Conservation (phyloP, 176 grass and related monocot genomes). For the Thalia dealbata region DNA sequence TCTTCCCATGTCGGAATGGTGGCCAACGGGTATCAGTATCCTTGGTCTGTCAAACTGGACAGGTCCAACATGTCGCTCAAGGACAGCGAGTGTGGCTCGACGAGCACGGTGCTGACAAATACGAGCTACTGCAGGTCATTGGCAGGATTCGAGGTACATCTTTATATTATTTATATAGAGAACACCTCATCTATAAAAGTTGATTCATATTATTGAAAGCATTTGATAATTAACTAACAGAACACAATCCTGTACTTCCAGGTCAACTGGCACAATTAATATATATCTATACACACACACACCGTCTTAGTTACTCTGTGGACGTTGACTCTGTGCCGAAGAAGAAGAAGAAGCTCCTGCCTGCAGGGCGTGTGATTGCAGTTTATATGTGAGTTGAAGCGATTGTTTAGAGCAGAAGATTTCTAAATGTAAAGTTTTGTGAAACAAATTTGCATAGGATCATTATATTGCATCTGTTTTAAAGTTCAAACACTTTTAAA, state of each 20-base stretch:
- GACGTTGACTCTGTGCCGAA: background rate
- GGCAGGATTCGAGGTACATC: conserved; percentile 42
- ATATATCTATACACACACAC: no score
- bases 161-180: no score
- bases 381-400: background rate
- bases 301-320: background rate
- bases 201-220: background rate
- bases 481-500: no score
- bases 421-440: background rate
- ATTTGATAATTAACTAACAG: background rate
- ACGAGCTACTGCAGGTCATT: conserved; percentile 44
- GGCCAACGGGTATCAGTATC: conserved; percentile 17
- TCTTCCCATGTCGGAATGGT: conserved; percentile 35
- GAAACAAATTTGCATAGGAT: no score
- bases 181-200: background rate
- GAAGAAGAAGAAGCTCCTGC: background rate
- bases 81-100: conserved; percentile 49
- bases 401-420: background rate
- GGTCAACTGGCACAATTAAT: background rate
- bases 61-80: conserved; percentile 47
- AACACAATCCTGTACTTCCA: background rate
- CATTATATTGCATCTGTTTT: no score
- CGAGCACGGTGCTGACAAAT: conserved; percentile 63
- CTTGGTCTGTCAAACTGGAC: conserved; percentile 57
- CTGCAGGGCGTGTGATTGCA: background rate